Conservation (phyloP, 371 early-diverging fungal species). For the Circinella minor region DNA sequence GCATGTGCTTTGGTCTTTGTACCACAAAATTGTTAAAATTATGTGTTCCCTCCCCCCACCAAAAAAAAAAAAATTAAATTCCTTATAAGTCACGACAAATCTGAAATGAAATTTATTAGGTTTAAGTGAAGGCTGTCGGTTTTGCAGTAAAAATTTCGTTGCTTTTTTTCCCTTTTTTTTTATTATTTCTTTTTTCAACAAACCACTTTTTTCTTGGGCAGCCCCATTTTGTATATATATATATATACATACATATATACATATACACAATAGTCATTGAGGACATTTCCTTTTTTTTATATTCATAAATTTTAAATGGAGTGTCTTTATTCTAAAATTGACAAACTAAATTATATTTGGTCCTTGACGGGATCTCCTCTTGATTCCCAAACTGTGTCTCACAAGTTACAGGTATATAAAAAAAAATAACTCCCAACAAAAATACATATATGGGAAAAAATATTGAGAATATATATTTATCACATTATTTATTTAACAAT, state of each 20-base stretch:
- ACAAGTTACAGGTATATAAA: slow-evolving; percentile 1
- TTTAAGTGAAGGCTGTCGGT: too few relatives aligned
- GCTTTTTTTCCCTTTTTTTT: background rate
- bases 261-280: background rate
- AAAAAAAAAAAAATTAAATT: too few relatives aligned
- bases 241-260: background rate
- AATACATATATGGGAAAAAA: too few relatives aligned
- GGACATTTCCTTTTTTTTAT: background rate
- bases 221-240: background rate
- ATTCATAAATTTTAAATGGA: slow-evolving; percentile 5
- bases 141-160: background rate
- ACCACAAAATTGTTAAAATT: too few relatives aligned
- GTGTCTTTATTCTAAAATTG: slow-evolving; percentile 17
- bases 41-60: too few relatives aligned
- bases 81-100: too few relatives aligned
- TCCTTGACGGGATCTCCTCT: slow-evolving; percentile 8
- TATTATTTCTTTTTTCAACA: background rate
- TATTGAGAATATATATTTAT: too few relatives aligned
- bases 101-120: too few relatives aligned
- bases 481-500: too few relatives aligned
- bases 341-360: slow-evolving; percentile 13
- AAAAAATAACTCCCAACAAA: background rate
- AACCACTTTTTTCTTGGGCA: too few relatives aligned
- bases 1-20: too few relatives aligned
- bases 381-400: background rate